Percentiles rank a stretch among this genome's conserved stretches.
Evolutionary conservation across 441 rosid species (phyloP).

Genomic region (Eutrema salsugineum): DNA sequence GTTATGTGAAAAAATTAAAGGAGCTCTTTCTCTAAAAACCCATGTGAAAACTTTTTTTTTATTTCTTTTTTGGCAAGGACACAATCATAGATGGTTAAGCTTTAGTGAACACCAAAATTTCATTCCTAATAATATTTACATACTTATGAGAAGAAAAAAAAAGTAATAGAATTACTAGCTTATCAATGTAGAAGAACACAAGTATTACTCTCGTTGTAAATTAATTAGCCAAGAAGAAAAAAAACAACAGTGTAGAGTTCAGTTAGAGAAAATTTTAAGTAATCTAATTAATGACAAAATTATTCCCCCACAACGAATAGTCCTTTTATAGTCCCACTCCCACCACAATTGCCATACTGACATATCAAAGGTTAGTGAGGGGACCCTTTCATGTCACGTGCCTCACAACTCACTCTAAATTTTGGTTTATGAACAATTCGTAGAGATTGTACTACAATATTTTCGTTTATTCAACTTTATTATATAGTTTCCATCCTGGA

Average conservation of each 20-base stretch:
- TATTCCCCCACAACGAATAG: background rate
- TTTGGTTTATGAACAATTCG: background rate
- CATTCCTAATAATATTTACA: too few relatives aligned
- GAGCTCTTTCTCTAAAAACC: too few relatives aligned
- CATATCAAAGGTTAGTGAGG: conserved; percentile 12
- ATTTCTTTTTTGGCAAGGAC: too few relatives aligned
- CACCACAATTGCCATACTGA: background rate
- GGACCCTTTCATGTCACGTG: conserved; percentile 23
- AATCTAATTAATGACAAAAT: background rate
- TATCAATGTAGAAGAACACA: background rate
- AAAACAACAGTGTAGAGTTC: background rate
- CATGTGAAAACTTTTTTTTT: too few relatives aligned
- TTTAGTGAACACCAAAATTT: too few relatives aligned
- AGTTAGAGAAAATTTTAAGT: background rate
- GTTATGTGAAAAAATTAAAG: too few relatives aligned
- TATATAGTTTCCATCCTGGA: background rate
- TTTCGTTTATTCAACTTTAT: background rate
- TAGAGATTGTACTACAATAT: background rate
- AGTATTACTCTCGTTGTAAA: background rate
- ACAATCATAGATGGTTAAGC: too few relatives aligned
- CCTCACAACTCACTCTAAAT: background rate
- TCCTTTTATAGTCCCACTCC: conserved; percentile 13
- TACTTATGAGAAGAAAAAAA: too few relatives aligned
- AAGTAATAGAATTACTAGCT: too few relatives aligned
- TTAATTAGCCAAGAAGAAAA: background rate